A percentile compares a stretch with the other conserved stretches of the same genome.
These are phyloP conservation scores for Solanum pinnatisectum DNA, from an alignment of 257 asterid genomes.

Conservation along the genomic window DNA sequence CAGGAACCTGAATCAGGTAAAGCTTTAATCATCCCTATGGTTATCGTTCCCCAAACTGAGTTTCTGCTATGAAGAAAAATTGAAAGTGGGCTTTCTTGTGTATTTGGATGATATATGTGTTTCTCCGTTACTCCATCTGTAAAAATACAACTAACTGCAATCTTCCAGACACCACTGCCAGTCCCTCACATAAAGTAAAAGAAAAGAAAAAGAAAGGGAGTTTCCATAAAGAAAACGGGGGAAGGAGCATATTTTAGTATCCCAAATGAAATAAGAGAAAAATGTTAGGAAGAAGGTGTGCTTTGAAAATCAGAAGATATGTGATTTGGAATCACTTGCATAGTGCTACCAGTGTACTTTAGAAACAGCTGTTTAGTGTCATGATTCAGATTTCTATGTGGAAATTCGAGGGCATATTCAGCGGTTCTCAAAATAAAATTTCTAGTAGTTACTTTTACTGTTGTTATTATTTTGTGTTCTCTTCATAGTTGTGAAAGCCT, in stretches of 20 bases:
- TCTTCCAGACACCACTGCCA: not conserved
- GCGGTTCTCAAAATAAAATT: not conserved
- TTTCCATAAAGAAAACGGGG: not conserved
- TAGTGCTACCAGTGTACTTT: not conserved
- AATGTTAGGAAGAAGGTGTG: not conserved
- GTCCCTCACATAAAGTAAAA: not conserved
- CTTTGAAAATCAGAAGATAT: not conserved
- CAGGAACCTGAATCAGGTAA: not conserved
- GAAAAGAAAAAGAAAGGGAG: not conserved
- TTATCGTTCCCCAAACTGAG: not conserved
- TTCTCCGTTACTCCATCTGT: not conserved
- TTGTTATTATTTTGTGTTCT: not conserved
- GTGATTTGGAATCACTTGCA: not conserved
- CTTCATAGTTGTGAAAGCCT: not conserved
- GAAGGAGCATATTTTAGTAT: not conserved
- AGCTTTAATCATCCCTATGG: not conserved
- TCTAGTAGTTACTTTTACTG: not conserved
- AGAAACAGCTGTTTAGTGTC: not conserved
- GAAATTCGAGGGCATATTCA: not conserved
- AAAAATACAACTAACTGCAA: not conserved
- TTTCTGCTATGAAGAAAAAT: not conserved
- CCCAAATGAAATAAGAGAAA: not conserved
- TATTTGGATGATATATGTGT: not conserved
- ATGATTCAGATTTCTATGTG: not conserved
- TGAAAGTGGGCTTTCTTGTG: not conserved